Base-by-base conservation (phyloP, 805 yeast genomes). In the Barnettozyma siamensis region DNA sequence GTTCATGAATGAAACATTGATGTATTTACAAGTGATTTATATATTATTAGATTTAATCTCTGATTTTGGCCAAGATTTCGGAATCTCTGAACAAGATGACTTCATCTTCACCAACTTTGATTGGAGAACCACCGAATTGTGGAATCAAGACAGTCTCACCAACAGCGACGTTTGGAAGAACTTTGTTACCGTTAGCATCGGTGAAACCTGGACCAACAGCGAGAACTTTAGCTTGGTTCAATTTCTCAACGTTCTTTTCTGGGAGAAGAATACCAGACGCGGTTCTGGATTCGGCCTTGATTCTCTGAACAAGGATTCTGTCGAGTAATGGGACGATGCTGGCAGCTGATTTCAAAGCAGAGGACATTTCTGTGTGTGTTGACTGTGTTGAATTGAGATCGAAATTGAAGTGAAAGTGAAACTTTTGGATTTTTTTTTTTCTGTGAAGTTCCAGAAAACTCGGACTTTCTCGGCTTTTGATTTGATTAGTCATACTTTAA, bases 111-210 rank as follows among this genome's bases (percentile, higher is more conserved):
- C 86, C 89, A 55, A 93, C 77, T 70, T 85, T 88, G 66, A 93
- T 76, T 49, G 87, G 69, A 51, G 88, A 79, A 43, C 99, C 99
- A 47, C 99, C 99, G 54, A 84, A 91, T 45, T 83, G 78, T 50
- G 98, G 98, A 60, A 93, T 87, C 72, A 93, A 72, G 36, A 93
- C 98, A 57, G 82, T 80, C 71, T 93, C 99, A 57, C 99, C 99
- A 35, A 85, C 79, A 60, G 78, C 70, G 44, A 93, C 96, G 52
- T 81, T 72, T 46, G 89, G 80, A 40, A 79, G 72, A 42, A 87
- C 72, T 50, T 79, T 64, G 58, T 80, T 72, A 50, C 98, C 98
- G 43, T 80, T 76, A 44, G 75, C 69, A 68, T 84, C 83, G 45
- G 81, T 69, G 61, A 76, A 73, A 54, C 99, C 99, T 41, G 98